Evolutionary conservation across 2,329 filamentous ascomycete species (phyloP).

Genomic region (Dothistroma septosporum): DNA sequence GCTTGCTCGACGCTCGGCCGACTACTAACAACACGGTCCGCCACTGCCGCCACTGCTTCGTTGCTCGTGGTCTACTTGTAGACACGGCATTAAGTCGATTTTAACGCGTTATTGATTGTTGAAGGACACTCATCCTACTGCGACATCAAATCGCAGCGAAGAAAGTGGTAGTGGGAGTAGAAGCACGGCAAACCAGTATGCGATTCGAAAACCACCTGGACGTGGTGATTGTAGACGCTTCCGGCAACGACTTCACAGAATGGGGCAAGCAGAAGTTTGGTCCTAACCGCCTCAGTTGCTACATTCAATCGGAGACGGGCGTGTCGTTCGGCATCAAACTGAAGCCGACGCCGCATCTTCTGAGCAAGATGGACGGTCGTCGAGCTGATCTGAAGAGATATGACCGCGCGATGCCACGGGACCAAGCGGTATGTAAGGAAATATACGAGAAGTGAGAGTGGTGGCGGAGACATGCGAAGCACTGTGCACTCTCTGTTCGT

Average conservation of each 20-base stretch:
- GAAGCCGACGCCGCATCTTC: background rate
- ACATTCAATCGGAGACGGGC: conserved; percentile 13
- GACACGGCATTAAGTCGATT: too few species aligned
- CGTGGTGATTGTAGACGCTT: conserved; percentile 6
- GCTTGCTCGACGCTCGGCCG: background rate
- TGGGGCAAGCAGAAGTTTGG: conserved; percentile 6
- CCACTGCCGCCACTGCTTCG: too few species aligned
- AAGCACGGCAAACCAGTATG: background rate
- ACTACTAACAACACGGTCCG: background rate
- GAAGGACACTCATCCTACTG: background rate
- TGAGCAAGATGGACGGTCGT: background rate
- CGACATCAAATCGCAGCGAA: background rate
- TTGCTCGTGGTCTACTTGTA: too few species aligned
- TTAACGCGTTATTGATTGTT: too few species aligned
- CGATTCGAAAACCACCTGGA: background rate
- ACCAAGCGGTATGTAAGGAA: background rate
- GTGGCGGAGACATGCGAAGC: background rate
- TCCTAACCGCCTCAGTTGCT: conserved; percentile 5
- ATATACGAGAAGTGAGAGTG: background rate
- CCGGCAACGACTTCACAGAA: conserved; percentile 6
- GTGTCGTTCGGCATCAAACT: conserved; percentile 14
- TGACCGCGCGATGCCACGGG: background rate
- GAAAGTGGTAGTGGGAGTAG: conserved; percentile 5
- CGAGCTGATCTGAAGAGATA: background rate
- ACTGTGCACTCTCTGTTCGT: background rate